These are phyloP conservation scores for Colletotrichum scovillei DNA, from an alignment of 2,329 filamentous ascomycete genomes.

Conservation along the genomic window DNA sequence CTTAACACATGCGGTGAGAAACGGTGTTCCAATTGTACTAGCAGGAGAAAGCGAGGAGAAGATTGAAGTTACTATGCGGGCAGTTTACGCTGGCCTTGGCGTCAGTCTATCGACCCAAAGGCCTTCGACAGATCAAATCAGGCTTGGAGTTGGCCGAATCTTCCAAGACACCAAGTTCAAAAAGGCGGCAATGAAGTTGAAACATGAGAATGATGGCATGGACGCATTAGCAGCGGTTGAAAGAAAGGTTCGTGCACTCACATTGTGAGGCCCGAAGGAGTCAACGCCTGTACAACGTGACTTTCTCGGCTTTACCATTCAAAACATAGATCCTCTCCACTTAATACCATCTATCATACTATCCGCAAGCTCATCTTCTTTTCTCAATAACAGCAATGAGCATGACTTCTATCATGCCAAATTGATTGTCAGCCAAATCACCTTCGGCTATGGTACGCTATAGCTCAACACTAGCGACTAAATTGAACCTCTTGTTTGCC, in stretches of 20 bases:
- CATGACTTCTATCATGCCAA: no score
- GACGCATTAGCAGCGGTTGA: conserved; percentile 17
- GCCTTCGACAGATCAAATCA: conserved; percentile 40
- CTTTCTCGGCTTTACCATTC: neutral
- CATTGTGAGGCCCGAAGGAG: neutral
- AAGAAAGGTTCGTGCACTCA: neutral
- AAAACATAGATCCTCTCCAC: neutral
- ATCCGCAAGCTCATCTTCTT: neutral
- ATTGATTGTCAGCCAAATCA: no score
- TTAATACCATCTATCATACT: neutral
- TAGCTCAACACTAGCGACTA: no score
- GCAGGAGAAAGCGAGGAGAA: conserved; percentile 56
- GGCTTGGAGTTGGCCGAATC: neutral
- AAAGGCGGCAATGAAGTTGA: conserved; percentile 24
- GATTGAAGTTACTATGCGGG: conserved; percentile 52
- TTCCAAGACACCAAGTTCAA: conserved; percentile 21
- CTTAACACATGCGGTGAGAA: conserved; percentile 55
- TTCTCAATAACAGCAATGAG: no score
- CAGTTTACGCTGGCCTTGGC: conserved; percentile 56
- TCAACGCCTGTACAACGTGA: neutral
- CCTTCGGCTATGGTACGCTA: no score
- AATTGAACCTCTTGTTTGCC: neutral
- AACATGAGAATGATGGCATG: conserved; percentile 10
- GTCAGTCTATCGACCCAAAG: conserved; percentile 53
- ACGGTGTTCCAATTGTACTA: conserved; percentile 60